Evolutionary conservation across 2,329 filamentous ascomycete genomes (phyloP).

Genomic region (Aureobasidium leucospermi): DNA sequence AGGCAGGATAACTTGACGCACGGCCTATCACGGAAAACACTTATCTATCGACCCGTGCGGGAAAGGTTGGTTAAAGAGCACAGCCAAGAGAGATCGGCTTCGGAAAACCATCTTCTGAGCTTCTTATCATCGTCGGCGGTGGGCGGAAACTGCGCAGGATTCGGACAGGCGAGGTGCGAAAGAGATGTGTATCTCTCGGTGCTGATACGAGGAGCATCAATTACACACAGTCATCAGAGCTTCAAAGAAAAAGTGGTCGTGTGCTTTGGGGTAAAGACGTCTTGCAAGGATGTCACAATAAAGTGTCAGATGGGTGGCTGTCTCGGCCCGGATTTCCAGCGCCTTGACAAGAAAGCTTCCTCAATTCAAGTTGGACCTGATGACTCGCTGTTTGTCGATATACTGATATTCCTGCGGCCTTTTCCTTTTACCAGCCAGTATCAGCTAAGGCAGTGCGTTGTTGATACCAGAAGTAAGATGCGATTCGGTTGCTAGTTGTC

Average conservation of each 20-base stretch:
- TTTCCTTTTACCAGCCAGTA: too few relatives aligned
- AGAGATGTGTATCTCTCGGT: background rate
- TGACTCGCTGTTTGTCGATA: too few relatives aligned
- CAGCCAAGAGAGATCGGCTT: background rate
- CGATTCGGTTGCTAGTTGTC: slow-evolving; percentile 43
- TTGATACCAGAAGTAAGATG: too few relatives aligned
- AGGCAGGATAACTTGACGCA: background rate
- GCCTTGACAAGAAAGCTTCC: too few relatives aligned
- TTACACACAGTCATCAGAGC: background rate
- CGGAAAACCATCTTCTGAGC: background rate
- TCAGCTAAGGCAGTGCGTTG: too few relatives aligned
- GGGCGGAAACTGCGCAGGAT: background rate
- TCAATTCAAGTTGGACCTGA: too few relatives aligned
- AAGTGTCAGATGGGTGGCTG: too few relatives aligned
- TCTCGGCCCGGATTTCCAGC: too few relatives aligned
- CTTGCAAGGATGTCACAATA: too few relatives aligned
- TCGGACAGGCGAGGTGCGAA: background rate
- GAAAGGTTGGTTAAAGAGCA: background rate
- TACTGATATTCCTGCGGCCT: too few relatives aligned
- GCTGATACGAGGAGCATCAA: background rate
- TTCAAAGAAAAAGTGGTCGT: background rate
- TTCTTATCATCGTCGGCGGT: background rate
- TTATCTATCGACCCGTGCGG: background rate
- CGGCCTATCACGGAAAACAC: background rate
- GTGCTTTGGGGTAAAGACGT: too few relatives aligned